phyloP scores from a whole-genome alignment of 164 flowering plant species.

The Macadamia integrifolia region DNA sequence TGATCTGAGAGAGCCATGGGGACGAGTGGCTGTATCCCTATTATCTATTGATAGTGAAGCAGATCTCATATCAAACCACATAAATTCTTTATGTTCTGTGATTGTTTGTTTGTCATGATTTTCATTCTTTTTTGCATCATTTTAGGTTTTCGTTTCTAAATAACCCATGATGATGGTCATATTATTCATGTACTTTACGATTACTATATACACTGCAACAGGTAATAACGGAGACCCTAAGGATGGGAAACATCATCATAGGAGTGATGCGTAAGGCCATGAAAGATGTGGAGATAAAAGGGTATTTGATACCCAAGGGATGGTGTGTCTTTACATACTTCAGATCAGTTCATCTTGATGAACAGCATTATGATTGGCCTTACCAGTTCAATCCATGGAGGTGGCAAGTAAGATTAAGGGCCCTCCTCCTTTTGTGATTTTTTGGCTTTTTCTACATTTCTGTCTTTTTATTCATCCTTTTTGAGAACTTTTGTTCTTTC shows the following conservation, averaged over 20 bases:
- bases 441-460: neutral
- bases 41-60: no score
- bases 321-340: constrained; percentile 82
- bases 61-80: no score
- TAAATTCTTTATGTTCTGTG: no score
- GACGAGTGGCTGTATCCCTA: no score
- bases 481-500: no score
- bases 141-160: no score
- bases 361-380: constrained; percentile 52
- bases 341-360: constrained; percentile 89
- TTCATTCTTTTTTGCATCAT: no score
- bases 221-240: constrained; percentile 90
- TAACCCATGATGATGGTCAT: neutral
- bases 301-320: constrained; percentile 73
- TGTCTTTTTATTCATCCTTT: no score
- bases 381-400: constrained; percentile 90
- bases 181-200: neutral
- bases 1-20: no score
- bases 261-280: constrained; percentile 85
- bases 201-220: constrained; percentile 14
- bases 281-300: constrained; percentile 85
- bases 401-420: constrained; percentile 69
- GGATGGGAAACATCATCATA: constrained; percentile 83
- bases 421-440: neutral
- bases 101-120: no score